Evolutionary conservation across 169 alveolate genomes (phyloP).

Genomic region (Cryptosporidium sp.): DNA sequence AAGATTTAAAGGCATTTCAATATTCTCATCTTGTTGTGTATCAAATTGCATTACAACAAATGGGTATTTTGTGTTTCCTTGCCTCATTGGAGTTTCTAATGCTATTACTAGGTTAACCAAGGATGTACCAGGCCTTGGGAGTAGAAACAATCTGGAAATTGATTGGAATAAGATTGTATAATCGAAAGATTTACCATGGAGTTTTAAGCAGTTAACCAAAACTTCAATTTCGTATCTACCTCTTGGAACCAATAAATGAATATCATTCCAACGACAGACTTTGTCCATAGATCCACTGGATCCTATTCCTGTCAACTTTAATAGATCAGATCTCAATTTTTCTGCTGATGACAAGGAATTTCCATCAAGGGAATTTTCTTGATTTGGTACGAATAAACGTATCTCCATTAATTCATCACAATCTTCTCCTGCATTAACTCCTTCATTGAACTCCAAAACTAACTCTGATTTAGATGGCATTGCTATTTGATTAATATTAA

Average conservation of each 20-base stretch:
- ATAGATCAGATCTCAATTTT: slow-evolving; percentile 31
- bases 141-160: slow-evolving; percentile 91
- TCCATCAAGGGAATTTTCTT: slow-evolving; percentile 34
- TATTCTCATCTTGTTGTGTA: slow-evolving; percentile 90
- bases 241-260: slow-evolving; percentile 95
- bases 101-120: slow-evolving; percentile 92
- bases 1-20: slow-evolving; percentile 88
- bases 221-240: slow-evolving; percentile 95
- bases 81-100: slow-evolving; percentile 93
- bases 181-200: slow-evolving; percentile 96
- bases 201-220: slow-evolving; percentile 89
- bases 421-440: slow-evolving; percentile 46
- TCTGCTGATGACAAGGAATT: slow-evolving; percentile 34
- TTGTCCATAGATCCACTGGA: slow-evolving; percentile 82
- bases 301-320: slow-evolving; percentile 56
- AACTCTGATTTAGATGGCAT: slow-evolving; percentile 73
- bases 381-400: slow-evolving; percentile 64
- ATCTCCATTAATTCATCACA: slow-evolving; percentile 63
- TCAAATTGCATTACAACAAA: slow-evolving; percentile 94
- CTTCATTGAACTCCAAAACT: slow-evolving; percentile 61
- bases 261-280: slow-evolving; percentile 91
- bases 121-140: slow-evolving; percentile 94
- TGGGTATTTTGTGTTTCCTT: slow-evolving; percentile 96
- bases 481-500: slow-evolving; percentile 60
- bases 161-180: slow-evolving; percentile 92